Evolutionary conservation across 495 filamentous ascomycete species (phyloP).

Genomic region (Aspergillus sclerotioniger): DNA sequence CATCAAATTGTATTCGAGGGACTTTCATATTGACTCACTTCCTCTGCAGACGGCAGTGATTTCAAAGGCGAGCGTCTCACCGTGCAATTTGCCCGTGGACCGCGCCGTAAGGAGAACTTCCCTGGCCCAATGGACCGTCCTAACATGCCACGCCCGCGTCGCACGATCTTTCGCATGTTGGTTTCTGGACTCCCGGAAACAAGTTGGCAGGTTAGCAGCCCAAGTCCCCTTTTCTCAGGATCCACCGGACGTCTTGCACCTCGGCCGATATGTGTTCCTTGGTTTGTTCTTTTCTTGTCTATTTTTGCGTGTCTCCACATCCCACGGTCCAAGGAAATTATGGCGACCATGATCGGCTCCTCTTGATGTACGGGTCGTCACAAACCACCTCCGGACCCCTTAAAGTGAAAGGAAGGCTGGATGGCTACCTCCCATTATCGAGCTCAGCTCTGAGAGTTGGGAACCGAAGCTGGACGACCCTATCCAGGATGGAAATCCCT

Average conservation of each 20-base stretch:
- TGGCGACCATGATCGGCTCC: conserved; percentile 15
- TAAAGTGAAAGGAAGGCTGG: neutral
- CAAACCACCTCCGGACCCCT: neutral
- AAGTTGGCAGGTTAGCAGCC: conserved; percentile 99
- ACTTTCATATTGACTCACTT: conserved; percentile 15
- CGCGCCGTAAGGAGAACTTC: conserved; percentile 79
- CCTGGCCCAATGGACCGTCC: conserved; percentile 66
- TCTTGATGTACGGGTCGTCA: conserved; percentile 8
- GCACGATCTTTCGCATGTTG: conserved; percentile 93
- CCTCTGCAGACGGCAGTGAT: conserved; percentile 80
- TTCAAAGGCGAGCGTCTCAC: conserved; percentile 97
- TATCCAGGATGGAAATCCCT: conserved; percentile 10
- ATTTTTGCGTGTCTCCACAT: neutral
- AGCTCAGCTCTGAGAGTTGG: conserved; percentile 1
- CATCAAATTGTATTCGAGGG: conserved; percentile 12
- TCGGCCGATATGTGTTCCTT: conserved; percentile 22
- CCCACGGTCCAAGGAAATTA: neutral
- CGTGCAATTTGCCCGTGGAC: conserved; percentile 95
- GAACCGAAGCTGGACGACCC: conserved; percentile 2
- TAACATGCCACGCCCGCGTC: conserved; percentile 79
- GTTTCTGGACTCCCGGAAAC: conserved; percentile 98
- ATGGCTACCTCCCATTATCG: neutral
- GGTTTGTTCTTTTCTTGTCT: conserved; percentile 20
- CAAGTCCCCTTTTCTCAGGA: conserved; percentile 54
- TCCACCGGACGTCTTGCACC: conserved; percentile 26